Evolutionary conservation across 2,329 filamentous ascomycete genomes (phyloP), one percentile per base, ranked within the genome.

Genomic region (Phaeoacremonium minimum): DNA sequence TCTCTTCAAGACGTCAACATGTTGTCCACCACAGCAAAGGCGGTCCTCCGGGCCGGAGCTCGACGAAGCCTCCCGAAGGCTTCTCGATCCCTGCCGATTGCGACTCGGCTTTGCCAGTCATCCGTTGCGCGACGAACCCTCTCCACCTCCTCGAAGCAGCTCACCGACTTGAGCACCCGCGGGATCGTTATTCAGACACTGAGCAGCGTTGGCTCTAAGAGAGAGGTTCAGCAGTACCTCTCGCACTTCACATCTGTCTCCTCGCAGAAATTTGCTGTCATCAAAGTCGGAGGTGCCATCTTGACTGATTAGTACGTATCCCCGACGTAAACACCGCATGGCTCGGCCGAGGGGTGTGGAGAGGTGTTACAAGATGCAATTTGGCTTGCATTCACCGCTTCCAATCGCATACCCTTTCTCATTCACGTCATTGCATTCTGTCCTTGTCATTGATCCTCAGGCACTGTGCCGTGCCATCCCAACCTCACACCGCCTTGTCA

Each of bases 261-360:
- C 30, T 95, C 89, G 22, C 90, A 97, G 69, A 89, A 95, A 58
- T 98, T 97, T 62, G 91, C 90, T 48, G 91, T 98, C 33, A 95
- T 98, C 66, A 98, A 98, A 72, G 91, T 97, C 38, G 93, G 91
- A 44, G 93, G 91, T 44, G 93, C 91, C 45, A 96, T 97, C 54
- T 77, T 98, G 53, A 95, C 88, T 42, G 90, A 97, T 58, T 85
- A 96, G 41, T 43, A 31, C 41, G 41, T 43, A n/a, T n/a, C n/a
- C n/a, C n/a, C n/a, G n/a, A n/a, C n/a, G n/a, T n/a, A n/a, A n/a
- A n/a, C n/a, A n/a, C n/a, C n/a, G n/a, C n/a, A n/a, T n/a, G n/a
- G n/a, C n/a, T n/a, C n/a, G n/a, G n/a, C n/a, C n/a, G n/a, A n/a
- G n/a, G n/a, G n/a, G n/a, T n/a, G n/a, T n/a, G n/a, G n/a, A n/a